phyloP scores from a whole-genome alignment of 2,329 filamentous ascomycete species.

The Drechslerella coelobrocha region DNA sequence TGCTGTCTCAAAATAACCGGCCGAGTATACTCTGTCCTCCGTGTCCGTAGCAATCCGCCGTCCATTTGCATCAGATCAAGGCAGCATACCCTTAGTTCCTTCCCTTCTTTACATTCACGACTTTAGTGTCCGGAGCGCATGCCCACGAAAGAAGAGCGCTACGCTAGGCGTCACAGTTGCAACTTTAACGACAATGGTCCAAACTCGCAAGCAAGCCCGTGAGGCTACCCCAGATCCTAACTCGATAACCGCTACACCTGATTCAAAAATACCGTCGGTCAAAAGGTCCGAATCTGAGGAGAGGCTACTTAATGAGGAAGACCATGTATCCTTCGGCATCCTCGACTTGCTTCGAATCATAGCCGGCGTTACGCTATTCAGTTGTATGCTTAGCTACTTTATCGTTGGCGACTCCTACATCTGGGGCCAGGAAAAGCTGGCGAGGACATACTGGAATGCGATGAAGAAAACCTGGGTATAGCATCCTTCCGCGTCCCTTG shows the following conservation, averaged over 20 bases:
- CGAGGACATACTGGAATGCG: conserved; percentile 66
- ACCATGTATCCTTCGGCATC: conserved; percentile 58
- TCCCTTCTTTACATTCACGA: background rate
- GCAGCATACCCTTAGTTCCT: background rate
- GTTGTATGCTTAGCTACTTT: conserved; percentile 76
- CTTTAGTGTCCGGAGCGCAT: background rate
- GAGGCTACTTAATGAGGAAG: conserved; percentile 45
- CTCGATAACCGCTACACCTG: conserved; percentile 31
- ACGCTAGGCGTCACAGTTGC: background rate
- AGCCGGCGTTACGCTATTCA: conserved; percentile 70
- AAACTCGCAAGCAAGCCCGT: conserved; percentile 23
- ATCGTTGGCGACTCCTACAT: conserved; percentile 74
- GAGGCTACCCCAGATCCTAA: conserved; percentile 31
- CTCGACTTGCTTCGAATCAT: conserved; percentile 74
- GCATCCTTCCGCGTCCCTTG: background rate
- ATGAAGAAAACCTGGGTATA: conserved; percentile 65
- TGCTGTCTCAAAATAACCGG: background rate
- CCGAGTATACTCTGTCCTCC: background rate
- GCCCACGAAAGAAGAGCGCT: background rate
- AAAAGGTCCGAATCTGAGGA: conserved; percentile 21
- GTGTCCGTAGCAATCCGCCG: background rate
- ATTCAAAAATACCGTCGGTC: conserved; percentile 30
- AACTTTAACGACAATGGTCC: conserved; percentile 39
- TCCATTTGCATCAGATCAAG: background rate
- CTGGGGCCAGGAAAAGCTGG: conserved; percentile 73